Base-by-base conservation (phyloP, 805 yeast genomes). In the Ogataea sp. region DNA sequence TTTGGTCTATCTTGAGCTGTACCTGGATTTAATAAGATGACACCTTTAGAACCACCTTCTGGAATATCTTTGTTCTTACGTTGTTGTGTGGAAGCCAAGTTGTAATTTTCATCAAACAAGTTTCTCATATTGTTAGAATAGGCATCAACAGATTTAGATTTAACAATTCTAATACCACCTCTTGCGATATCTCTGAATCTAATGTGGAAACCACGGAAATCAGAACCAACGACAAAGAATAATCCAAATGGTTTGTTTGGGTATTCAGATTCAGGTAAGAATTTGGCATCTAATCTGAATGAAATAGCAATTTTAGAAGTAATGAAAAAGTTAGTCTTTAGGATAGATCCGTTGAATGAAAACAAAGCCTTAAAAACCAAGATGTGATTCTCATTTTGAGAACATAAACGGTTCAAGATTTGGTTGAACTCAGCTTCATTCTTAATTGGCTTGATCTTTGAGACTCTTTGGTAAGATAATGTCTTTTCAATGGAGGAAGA, bases 31-130 rank as follows among this genome's bases (percentile, higher is more conserved):
- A 90, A 71, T 53, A 90, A 72, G 41, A 93, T 84, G 36, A 93
- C 98, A 67, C 98, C 98, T 62, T 90, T 90, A 31, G 97, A 86
- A 28, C 98, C 98, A 58, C 98, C 97, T 70, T 90, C 98, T 36
- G 98, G 97, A 43, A 90, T 93, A 68, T 90, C 98, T 69, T 90
- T 90, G 68, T 90, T 93, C 66, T 90, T 90, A 49, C 90, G 75
- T 68, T 93, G 98, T 65, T 90, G 98, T 33, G 98, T 90, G 40
- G 81, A 77, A 31, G 98, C 97, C 62, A 90, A 74, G 59, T 89
- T 89, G 65, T 93, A 90, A 66, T 93, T 90, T 64, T 90, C 98
- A 61, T 93, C 97, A 61, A 90, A 88, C 65, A 90, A 73, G 52
- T 85, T 84, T 50, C 95, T 79, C 48, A 82, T 81, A 56, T 93